Conservation (phyloP, 2,329 filamentous ascomycete genomes). For the Colletotrichum karsti region DNA sequence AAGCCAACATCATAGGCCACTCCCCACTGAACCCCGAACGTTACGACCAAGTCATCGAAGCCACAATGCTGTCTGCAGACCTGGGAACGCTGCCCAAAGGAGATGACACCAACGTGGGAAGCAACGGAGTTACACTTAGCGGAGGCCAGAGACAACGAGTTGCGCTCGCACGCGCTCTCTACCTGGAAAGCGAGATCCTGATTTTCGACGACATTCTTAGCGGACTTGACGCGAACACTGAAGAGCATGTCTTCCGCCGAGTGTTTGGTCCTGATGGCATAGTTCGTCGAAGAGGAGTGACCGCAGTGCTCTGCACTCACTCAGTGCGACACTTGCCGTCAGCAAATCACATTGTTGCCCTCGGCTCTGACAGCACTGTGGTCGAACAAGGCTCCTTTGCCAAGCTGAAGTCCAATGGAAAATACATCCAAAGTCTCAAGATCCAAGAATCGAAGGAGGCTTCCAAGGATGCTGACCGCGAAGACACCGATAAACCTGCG, state of each 20-base stretch:
- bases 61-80: slow-evolving; percentile 42
- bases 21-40: slow-evolving; percentile 37
- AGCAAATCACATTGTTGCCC: slow-evolving; percentile 53
- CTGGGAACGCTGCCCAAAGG: slow-evolving; percentile 41
- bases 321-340: slow-evolving; percentile 46
- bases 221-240: slow-evolving; percentile 43
- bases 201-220: slow-evolving; percentile 47
- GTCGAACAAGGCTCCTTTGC: slow-evolving; percentile 50
- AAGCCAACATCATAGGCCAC: slow-evolving; percentile 47
- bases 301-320: slow-evolving; percentile 48
- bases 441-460: slow-evolving; percentile 36
- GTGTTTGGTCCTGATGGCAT: slow-evolving; percentile 40
- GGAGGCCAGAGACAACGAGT: slow-evolving; percentile 45
- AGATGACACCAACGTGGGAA: slow-evolving; percentile 48
- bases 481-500: neutral
- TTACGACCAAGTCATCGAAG: slow-evolving; percentile 45
- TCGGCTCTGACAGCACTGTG: slow-evolving; percentile 47
- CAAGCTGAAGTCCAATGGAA: slow-evolving; percentile 44
- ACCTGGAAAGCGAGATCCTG: slow-evolving; percentile 37
- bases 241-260: slow-evolving; percentile 39
- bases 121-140: slow-evolving; percentile 49
- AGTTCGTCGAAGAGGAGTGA: slow-evolving; percentile 32
- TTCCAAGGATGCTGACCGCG: neutral
- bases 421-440: slow-evolving; percentile 48
- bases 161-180: slow-evolving; percentile 42